Conservation (phyloP, 495 filamentous ascomycete species). For the Aspergillus taichungensis region DNA sequence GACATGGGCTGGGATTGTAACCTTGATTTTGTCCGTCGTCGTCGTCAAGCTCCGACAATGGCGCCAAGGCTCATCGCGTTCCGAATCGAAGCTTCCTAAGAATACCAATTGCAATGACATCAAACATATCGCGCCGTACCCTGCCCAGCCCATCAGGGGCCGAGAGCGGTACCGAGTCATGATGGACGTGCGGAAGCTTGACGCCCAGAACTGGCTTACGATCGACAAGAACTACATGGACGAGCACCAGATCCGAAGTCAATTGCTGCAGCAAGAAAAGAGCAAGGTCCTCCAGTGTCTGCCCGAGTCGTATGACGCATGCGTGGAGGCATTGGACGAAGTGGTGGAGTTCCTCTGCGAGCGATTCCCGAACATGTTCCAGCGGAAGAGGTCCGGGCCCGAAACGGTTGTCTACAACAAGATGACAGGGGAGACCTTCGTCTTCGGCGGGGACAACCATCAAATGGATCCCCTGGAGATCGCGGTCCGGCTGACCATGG, state of each 20-base stretch:
- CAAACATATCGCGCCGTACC: constrained; percentile 33
- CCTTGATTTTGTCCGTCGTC: constrained; percentile 34
- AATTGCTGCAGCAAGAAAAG: constrained; percentile 33
- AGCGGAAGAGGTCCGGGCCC: constrained; percentile 19
- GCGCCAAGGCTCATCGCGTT: constrained; percentile 3
- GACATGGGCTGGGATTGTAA: constrained; percentile 26
- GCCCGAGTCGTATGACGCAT: constrained; percentile 42
- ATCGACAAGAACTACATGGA: constrained; percentile 44
- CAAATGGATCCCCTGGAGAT: constrained; percentile 43
- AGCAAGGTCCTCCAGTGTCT: constrained; percentile 39
- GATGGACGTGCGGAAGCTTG: constrained; percentile 48
- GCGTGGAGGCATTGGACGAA: constrained; percentile 41
- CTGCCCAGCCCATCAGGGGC: constrained; percentile 37
- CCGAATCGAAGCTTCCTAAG: not conserved
- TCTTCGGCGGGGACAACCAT: constrained; percentile 20
- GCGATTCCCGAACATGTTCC: constrained; percentile 40
- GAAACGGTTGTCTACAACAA: constrained; percentile 35
- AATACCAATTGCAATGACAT: constrained; percentile 18
- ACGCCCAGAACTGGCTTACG: constrained; percentile 45
- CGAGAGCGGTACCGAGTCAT: constrained; percentile 38
- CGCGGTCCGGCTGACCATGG: constrained; percentile 48
- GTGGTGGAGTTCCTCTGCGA: constrained; percentile 43
- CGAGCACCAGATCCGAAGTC: constrained; percentile 36
- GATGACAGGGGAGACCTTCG: constrained; percentile 41
- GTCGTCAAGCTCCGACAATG: constrained; percentile 16